phyloP scores from a whole-genome alignment of 2,329 filamentous ascomycete genomes.

The Ustilaginoidea virens region DNA sequence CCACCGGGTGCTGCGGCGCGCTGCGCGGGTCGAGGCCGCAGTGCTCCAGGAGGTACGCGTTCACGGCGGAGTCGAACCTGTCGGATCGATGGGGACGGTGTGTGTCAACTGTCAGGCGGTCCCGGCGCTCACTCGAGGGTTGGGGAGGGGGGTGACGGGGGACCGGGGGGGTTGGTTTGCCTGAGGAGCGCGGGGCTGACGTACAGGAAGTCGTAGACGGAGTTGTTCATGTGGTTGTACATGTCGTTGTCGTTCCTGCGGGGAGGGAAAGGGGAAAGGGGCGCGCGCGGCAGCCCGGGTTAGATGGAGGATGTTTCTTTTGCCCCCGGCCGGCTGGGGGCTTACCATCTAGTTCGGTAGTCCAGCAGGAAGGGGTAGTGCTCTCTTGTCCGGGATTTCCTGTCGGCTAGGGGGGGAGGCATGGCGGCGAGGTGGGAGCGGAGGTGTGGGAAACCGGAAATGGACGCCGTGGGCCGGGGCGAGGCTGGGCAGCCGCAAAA shows the following conservation, averaged over 20 bases:
- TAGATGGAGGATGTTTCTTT: not conserved
- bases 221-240: slow-evolving; percentile 90
- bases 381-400: slow-evolving; percentile 44
- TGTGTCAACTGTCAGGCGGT: not conserved
- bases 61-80: slow-evolving; percentile 79
- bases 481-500: too few relatives aligned
- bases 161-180: too few relatives aligned
- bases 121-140: too few relatives aligned
- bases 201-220: slow-evolving; percentile 66
- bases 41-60: slow-evolving; percentile 69
- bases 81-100: not conserved
- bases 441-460: too few relatives aligned
- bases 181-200: slow-evolving; percentile 8
- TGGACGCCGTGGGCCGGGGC: too few relatives aligned
- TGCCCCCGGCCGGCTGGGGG: too few relatives aligned
- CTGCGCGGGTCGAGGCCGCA: slow-evolving; percentile 58
- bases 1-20: slow-evolving; percentile 62
- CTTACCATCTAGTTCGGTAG: slow-evolving; percentile 74
- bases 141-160: too few relatives aligned
- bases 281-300: too few relatives aligned
- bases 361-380: slow-evolving; percentile 71
- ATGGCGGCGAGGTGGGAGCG: too few relatives aligned
- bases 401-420: too few relatives aligned
- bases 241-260: slow-evolving; percentile 82
- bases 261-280: slow-evolving; percentile 1